Percentiles rank a stretch among this genome's conserved stretches.
Conservation (phyloP, 225 moss, liverwort and hornwort species). For the Thuidium tamariscinum region DNA sequence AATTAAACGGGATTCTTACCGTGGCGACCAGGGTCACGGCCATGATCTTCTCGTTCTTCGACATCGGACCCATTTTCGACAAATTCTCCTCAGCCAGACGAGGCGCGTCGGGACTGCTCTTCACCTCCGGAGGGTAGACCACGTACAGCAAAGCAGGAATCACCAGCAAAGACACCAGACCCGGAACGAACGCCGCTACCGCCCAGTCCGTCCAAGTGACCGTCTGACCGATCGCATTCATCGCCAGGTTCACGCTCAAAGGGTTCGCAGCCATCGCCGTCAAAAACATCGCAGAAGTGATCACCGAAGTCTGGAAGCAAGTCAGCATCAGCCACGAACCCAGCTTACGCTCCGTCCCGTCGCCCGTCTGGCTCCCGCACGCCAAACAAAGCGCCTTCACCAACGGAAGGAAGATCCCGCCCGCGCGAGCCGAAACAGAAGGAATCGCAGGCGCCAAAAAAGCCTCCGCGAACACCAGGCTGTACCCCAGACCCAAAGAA, state of each 20-base stretch:
- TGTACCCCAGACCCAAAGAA: constrained; percentile 79
- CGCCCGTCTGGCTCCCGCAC: constrained; percentile 56
- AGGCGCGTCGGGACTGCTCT: constrained; percentile 97
- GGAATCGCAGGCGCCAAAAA: constrained; percentile 91
- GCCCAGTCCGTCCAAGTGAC: constrained; percentile 97
- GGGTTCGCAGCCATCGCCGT: constrained; percentile 99
- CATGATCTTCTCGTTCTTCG: constrained; percentile 82
- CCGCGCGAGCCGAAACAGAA: constrained; percentile 85
- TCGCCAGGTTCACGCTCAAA: constrained; percentile 77
- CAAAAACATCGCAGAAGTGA: constrained; percentile 92
- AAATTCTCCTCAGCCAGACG: constrained; percentile 77
- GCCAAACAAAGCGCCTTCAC: constrained; percentile 86
- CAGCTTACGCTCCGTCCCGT: constrained; percentile 75
- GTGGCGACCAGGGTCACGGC: constrained; percentile 70
- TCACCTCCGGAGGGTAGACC: constrained; percentile 72
- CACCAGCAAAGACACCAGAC: constrained; percentile 62
- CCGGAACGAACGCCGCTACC: constrained; percentile 82
- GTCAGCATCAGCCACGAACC: constrained; percentile 96
- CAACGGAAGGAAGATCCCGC: constrained; percentile 86
- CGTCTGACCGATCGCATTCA: constrained; percentile 78
- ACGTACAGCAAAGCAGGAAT: constrained; percentile 70
- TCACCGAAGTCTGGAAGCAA: constrained; percentile 88
- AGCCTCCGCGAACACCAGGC: constrained; percentile 86
- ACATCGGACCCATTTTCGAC: constrained; percentile 89
- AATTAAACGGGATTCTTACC: neutral